Conservation (phyloP, 2,329 filamentous ascomycete species). For the Neurospora crassa region DNA sequence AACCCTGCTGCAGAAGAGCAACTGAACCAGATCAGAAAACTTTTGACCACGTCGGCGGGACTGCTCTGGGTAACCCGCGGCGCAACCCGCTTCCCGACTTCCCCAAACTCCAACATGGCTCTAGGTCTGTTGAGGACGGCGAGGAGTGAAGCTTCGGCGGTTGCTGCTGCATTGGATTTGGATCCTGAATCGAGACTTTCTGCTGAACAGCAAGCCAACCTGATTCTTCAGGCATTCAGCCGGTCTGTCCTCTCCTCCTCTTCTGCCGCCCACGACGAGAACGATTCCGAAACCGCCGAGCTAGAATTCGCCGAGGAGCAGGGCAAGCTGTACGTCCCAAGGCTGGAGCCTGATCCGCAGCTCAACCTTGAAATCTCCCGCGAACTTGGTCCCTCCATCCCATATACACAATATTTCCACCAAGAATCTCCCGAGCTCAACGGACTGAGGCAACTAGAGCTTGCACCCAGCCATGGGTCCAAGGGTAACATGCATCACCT, state of each 20-base stretch:
- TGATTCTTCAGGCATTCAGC: slow-evolving; percentile 16
- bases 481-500: slow-evolving; percentile 14
- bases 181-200: slow-evolving; percentile 12
- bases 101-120: slow-evolving; percentile 17
- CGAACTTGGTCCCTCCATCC: slow-evolving; percentile 11
- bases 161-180: slow-evolving; percentile 18
- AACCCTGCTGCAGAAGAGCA: not conserved
- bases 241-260: slow-evolving; percentile 7
- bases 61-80: slow-evolving; percentile 26
- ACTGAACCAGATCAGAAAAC: slow-evolving; percentile 14
- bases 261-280: not conserved
- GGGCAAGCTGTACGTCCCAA: slow-evolving; percentile 17
- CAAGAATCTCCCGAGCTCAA: slow-evolving; percentile 3
- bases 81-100: slow-evolving; percentile 10
- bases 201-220: slow-evolving; percentile 3
- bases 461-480: slow-evolving; percentile 1
- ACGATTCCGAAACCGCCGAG: slow-evolving; percentile 10
- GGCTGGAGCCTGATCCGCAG: slow-evolving; percentile 16
- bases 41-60: slow-evolving; percentile 18
- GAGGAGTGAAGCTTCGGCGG: slow-evolving; percentile 17
- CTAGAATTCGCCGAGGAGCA: slow-evolving; percentile 21
- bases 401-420: slow-evolving; percentile 16
- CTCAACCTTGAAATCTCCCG: slow-evolving; percentile 19
- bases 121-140: slow-evolving; percentile 20
- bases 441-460: not conserved